A percentile compares a stretch with the other conserved stretches of the same genome.
These are phyloP conservation scores for Epichloe sylvatica DNA, from an alignment of 2,329 filamentous ascomycete genomes.

Conservation along the genomic window DNA sequence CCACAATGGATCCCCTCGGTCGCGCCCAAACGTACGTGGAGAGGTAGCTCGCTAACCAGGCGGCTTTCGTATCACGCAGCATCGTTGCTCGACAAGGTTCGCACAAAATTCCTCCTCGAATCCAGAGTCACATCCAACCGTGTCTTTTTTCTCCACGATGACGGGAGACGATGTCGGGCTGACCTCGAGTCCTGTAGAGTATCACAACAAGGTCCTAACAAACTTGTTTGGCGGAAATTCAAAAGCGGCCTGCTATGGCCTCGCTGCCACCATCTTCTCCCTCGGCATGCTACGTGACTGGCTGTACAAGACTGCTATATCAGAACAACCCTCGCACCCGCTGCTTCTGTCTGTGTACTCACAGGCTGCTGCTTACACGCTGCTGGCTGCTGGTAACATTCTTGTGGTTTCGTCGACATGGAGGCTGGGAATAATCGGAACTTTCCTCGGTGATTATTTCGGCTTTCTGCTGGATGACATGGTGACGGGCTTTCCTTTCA, in stretches of 20 bases:
- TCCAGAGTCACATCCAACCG: conserved; percentile 1
- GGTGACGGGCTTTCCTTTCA: conserved; percentile 93
- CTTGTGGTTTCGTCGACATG: conserved; percentile 84
- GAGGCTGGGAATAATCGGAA: conserved; percentile 85
- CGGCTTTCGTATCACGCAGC: conserved; percentile 29
- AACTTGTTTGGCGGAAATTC: conserved; percentile 70
- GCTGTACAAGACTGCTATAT: conserved; percentile 74
- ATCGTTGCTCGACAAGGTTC: conserved; percentile 70
- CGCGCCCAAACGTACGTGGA: not conserved
- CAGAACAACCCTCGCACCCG: conserved; percentile 60
- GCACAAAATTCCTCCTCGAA: not conserved
- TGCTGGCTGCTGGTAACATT: conserved; percentile 64
- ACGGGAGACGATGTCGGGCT: conserved; percentile 8
- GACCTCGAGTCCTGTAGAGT: conserved; percentile 45
- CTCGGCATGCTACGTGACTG: conserved; percentile 80
- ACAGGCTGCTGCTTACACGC: conserved; percentile 51
- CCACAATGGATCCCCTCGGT: not conserved
- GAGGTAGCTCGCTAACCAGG: not conserved
- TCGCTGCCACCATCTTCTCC: conserved; percentile 80
- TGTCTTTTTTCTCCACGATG: conserved; percentile 7
- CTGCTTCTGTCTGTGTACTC: conserved; percentile 47
- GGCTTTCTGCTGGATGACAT: conserved; percentile 93
- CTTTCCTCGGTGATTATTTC: conserved; percentile 96
- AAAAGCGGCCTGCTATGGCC: conserved; percentile 72
- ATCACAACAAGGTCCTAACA: conserved; percentile 78